phyloP scores from a whole-genome alignment of 2,329 filamentous ascomycete genomes.

The Arthroderma sp. region DNA sequence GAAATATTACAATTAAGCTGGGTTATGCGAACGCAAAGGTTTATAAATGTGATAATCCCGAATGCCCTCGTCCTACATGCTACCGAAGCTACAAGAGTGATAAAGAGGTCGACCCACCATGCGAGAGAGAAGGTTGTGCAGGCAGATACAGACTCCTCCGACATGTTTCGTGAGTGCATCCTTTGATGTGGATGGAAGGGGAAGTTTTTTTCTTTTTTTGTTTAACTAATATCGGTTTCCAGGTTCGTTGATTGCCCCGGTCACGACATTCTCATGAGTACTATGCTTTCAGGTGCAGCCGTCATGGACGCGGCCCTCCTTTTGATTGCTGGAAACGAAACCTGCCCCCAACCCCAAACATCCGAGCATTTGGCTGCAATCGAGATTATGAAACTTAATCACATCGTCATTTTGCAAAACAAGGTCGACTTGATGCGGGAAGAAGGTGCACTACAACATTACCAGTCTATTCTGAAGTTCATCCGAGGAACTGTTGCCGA shows the following conservation, averaged over 20 bases:
- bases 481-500: conserved; percentile 95
- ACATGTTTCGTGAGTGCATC: conserved; percentile 66
- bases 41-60: conserved; percentile 90
- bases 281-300: conserved; percentile 97
- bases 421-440: conserved; percentile 98
- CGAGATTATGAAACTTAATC: conserved; percentile 99
- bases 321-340: conserved; percentile 95
- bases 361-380: conserved; percentile 98
- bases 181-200: neutral
- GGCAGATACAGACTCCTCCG: conserved; percentile 79
- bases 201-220: conserved; percentile 4
- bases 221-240: conserved; percentile 5
- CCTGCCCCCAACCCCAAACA: conserved; percentile 94
- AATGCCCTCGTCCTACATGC: conserved; percentile 87
- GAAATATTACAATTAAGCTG: conserved; percentile 99
- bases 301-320: conserved; percentile 98
- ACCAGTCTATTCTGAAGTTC: conserved; percentile 96
- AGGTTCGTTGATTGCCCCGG: conserved; percentile 97
- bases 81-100: conserved; percentile 97
- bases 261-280: conserved; percentile 99
- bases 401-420: conserved; percentile 99
- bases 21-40: conserved; percentile 99
- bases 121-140: conserved; percentile 80
- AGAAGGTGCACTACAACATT: conserved; percentile 84
- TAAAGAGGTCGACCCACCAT: conserved; percentile 94